Base-by-base conservation (phyloP, 768 basidiomycete genomes). In the Cystofilobasidium macerans region DNA sequence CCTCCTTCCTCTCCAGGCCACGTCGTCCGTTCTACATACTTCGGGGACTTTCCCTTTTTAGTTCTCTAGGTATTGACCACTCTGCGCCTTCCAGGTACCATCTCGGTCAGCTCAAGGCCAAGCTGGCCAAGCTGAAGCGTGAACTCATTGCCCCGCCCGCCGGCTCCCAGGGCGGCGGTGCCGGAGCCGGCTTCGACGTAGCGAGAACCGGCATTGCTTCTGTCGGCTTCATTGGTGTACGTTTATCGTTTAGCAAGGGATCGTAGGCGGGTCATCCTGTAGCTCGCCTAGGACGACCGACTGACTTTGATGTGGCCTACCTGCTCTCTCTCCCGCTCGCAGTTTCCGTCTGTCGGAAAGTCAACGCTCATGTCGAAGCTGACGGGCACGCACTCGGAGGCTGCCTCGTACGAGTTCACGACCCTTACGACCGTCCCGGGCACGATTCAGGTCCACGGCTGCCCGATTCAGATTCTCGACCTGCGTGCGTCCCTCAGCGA, bases 361-460 rank as follows among this genome's bases (percentile, higher is more conserved):
- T 91, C 89, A 12, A 92, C 89, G 0, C 80, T 92, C 61, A 95
- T 95, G 91, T 89, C 89, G 58, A 93, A 90, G 76, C 80, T 91
- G 65, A 99, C 94, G 7, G 95, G 95, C 65, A 98, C 93, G 26
- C 89, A 94, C 71, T 97, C 92, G 43, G 90, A 97, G 76, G 86
- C 87, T 22, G 95, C 94, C 12, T 90, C 86, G 69, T 95, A 97
- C 71, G 93, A 97, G 77, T 99, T 98, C 78, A 98, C 94, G n/a
- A 78, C 90, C 2, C 83, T 93, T 33, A 93, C 90, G 7, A 97
- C 93, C 20, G 33, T 70, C 24, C 65, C 65, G 18, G 65, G 65
- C 30, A 67, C 65, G 40, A 59, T 67, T 36, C 56, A 59, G 26
- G 45, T 48, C 14, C 65, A 67, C 48, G 65, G 65, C 54, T 59